These are phyloP conservation scores for Solanum peruvianum DNA, from an alignment of 257 asterid genomes.

Conservation along the genomic window DNA sequence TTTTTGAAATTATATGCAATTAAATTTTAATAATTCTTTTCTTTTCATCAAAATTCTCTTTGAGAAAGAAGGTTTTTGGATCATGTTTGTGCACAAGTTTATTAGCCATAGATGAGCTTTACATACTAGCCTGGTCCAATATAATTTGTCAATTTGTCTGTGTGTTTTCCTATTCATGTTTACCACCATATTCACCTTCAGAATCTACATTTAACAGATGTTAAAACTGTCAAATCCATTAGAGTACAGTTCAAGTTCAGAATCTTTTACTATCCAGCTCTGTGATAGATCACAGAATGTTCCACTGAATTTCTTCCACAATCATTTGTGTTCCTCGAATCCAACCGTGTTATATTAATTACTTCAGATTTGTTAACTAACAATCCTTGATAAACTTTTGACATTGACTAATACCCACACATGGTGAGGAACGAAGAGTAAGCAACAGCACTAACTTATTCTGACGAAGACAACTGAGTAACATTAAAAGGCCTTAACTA, in stretches of 20 bases:
- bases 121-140: background rate
- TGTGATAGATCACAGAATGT: background rate
- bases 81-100: background rate
- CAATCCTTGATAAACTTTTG: background rate
- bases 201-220: background rate
- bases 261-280: background rate
- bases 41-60: background rate
- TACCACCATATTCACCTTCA: background rate
- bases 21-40: background rate
- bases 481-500: background rate
- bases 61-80: background rate
- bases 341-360: background rate
- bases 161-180: background rate
- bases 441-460: background rate
- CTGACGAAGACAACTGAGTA: background rate
- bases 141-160: background rate
- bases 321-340: background rate
- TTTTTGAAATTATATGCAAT: background rate
- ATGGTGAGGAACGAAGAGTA: background rate
- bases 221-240: background rate
- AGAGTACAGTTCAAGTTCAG: background rate
- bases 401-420: background rate
- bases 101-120: background rate
- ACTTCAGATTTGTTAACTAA: background rate
- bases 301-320: background rate